phyloP scores from a whole-genome alignment of 139 green algal species.

The Chlamydomonas urium region DNA sequence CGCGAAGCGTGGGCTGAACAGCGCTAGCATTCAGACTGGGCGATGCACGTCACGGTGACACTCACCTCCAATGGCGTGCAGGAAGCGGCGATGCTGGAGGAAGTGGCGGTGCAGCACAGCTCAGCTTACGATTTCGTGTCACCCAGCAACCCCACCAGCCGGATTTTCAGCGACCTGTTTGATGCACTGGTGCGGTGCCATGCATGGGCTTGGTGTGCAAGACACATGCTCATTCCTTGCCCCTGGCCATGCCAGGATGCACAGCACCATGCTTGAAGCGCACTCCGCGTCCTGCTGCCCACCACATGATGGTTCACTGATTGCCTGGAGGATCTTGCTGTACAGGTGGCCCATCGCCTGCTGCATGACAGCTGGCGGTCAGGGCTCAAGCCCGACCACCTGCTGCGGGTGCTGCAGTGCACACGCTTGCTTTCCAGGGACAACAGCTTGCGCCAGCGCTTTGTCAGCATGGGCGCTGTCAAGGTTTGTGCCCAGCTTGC shows the following conservation, averaged over 20 bases:
- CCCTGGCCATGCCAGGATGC: background rate
- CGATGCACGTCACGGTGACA: background rate
- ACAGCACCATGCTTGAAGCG: background rate
- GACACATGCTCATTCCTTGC: no score
- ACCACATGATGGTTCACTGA: background rate
- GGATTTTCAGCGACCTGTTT: constrained; percentile 28
- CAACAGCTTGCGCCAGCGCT: constrained; percentile 14
- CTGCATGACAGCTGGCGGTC: constrained; percentile 8
- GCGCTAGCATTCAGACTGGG: background rate
- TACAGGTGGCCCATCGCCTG: constrained; percentile 33
- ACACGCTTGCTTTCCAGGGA: constrained; percentile 30
- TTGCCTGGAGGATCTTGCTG: no score
- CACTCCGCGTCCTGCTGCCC: background rate
- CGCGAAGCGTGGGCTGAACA: background rate
- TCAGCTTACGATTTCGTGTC: constrained; percentile 34
- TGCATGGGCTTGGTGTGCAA: no score
- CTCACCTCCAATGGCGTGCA: background rate
- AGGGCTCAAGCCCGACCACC: constrained; percentile 24
- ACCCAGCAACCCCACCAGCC: constrained; percentile 5
- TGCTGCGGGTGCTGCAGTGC: constrained; percentile 45
- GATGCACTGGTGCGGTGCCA: constrained; percentile 35
- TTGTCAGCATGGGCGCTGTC: constrained; percentile 24
- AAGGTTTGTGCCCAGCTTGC: constrained; percentile 25
- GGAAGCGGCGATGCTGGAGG: constrained; percentile 41
- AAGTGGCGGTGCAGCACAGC: constrained; percentile 37